Base-by-base conservation (phyloP, 2,329 filamentous ascomycete species). In the Nigrograna mackinnonii region DNA sequence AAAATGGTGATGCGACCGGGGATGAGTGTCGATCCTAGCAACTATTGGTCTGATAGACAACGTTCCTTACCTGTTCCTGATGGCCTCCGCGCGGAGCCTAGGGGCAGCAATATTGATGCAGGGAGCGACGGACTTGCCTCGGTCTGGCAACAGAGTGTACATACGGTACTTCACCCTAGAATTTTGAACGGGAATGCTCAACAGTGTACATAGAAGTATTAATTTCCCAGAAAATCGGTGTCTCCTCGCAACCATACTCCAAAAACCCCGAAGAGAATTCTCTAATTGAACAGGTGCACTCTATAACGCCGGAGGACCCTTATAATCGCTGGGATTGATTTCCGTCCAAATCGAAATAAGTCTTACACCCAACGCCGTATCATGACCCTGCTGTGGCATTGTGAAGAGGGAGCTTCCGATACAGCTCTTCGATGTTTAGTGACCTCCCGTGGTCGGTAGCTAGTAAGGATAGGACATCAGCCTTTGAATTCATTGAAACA, bases 391-490 rank as follows among this genome's bases (percentile, higher is more conserved):
- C 24, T 28, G 9, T n/a, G 9, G 24, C 9, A n/a, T 9, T 28
- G n/a, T 9, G 9, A 9, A 28, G n/a, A 9, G 24, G 24, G 9
- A 9, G 24, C n/a, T 9, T 9, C n/a, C 24, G 9, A n/a, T n/a
- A 9, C 24, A 28, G 24, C n/a, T 28, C 24, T 28, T 28, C 24
- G 9, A 28, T 28, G 9, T 33, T 17, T 41, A 57, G 32, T 57
- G 54, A n/a, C 54, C 54, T 39, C 52, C 54, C 30, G 54, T 65
- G 3, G 62, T 66, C 6, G 62, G 62, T 21, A 58, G 16, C 35
- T 45, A 20, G 13, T 34, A 19, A 35, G 19, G 19, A 13, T 17
- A 14, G 4, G 34, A 22, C 26, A 21, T 46, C 24, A 50, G 41
- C 35, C n/a, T 40, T 18, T 12, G 31, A 14, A 17, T 12, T 12